Percentiles rank a stretch among this genome's conserved stretches.
phyloP scores from a whole-genome alignment of 2,329 filamentous ascomycete species.

The Kalmusia sp. region DNA sequence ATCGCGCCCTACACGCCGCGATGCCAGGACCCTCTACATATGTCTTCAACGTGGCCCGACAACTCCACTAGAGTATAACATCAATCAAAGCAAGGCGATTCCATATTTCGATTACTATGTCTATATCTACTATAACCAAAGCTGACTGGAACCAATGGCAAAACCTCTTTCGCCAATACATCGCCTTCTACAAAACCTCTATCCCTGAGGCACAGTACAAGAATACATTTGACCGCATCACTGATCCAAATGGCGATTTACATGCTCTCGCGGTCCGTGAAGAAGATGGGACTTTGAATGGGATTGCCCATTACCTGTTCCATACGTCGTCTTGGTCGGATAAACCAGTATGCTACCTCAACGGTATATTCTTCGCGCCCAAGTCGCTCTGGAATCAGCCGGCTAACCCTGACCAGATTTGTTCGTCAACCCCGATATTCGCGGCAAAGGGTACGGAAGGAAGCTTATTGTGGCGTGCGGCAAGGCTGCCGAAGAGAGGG shows the following conservation, averaged over 20 bases:
- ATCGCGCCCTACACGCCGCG: background rate
- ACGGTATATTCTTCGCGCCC: constrained; percentile 3
- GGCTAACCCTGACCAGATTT: too few relatives aligned
- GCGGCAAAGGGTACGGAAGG: constrained; percentile 15
- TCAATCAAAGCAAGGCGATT: background rate
- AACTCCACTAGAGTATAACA: background rate
- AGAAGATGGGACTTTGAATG: constrained; percentile 6
- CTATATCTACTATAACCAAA: background rate
- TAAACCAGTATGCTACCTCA: constrained; percentile 14
- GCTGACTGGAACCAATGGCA: constrained; percentile 11
- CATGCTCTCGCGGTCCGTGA: constrained; percentile 11
- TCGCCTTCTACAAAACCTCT: constrained; percentile 18
- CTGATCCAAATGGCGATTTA: constrained; percentile 7
- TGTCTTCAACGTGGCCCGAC: too few relatives aligned
- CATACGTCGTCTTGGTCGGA: constrained; percentile 17
- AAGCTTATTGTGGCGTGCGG: constrained; percentile 14
- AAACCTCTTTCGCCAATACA: constrained; percentile 15
- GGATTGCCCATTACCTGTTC: constrained; percentile 17
- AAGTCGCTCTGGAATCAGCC: too few relatives aligned
- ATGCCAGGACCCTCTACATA: background rate
- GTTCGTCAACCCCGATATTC: constrained; percentile 14
- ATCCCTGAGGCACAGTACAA: constrained; percentile 15
- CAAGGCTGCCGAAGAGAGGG: constrained; percentile 8
- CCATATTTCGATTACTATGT: background rate
- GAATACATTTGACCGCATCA: constrained; percentile 15